These are phyloP conservation scores for Ziziphus jujuba DNA, from an alignment of 306 rosid genomes.

Conservation along the genomic window DNA sequence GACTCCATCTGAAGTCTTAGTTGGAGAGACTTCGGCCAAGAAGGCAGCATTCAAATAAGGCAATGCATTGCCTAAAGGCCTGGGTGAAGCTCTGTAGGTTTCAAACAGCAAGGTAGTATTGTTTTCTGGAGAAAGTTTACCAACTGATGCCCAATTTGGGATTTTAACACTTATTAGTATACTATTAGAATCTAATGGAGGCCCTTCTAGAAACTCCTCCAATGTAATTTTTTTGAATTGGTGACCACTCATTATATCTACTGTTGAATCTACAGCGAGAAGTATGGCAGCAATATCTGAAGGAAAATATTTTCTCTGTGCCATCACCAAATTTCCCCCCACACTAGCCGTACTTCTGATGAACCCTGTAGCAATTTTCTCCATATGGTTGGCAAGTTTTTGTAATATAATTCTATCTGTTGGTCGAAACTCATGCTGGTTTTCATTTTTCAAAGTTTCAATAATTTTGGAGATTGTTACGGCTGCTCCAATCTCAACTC, in stretches of 20 bases:
- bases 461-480: conserved; percentile 67
- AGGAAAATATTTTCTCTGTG: conserved; percentile 78
- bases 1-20: conserved; percentile 44
- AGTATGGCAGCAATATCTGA: conserved; percentile 83
- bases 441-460: conserved; percentile 42
- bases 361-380: conserved; percentile 67
- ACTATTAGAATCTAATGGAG: conserved; percentile 56
- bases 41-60: conserved; percentile 80
- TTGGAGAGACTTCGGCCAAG: conserved; percentile 56
- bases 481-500: conserved; percentile 72
- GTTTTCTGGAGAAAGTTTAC: conserved; percentile 32
- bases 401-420: conserved; percentile 43
- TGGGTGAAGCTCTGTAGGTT: conserved; percentile 77
- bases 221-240: conserved; percentile 50
- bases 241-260: conserved; percentile 50
- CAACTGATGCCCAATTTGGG: conserved; percentile 43
- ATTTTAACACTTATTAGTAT: conserved; percentile 63
- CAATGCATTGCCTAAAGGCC: conserved; percentile 85
- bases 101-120: conserved; percentile 51
- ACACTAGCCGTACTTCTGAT: conserved; percentile 73
- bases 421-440: conserved; percentile 23
- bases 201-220: conserved; percentile 67
- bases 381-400: conserved; percentile 68
- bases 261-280: conserved; percentile 70
- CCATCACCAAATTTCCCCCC: conserved; percentile 92